These are phyloP conservation scores for Dicorynia guianensis DNA, from an alignment of 306 rosid species.

Conservation along the genomic window DNA sequence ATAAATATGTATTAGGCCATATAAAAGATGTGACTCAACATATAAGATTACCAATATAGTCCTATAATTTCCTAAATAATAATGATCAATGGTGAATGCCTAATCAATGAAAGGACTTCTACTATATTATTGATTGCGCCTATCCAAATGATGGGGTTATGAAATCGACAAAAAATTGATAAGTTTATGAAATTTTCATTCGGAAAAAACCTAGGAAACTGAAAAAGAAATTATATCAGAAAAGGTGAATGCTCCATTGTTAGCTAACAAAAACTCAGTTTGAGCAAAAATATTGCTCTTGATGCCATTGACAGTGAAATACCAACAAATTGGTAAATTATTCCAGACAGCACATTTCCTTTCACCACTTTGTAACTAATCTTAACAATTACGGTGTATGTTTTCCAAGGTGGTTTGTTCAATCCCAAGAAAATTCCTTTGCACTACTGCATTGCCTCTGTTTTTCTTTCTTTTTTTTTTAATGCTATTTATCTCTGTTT, in stretches of 20 bases:
- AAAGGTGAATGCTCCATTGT: slow-evolving; percentile 26
- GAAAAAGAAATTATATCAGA: not conserved
- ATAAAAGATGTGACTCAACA: no score
- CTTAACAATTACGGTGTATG: not conserved
- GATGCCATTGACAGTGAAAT: no score
- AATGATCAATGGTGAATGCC: not conserved
- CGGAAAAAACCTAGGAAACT: not conserved
- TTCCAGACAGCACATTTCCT: not conserved
- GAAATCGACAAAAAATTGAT: not conserved
- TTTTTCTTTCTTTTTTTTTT: no score
- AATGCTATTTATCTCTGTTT: no score
- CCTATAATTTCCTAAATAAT: no score
- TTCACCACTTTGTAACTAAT: not conserved
- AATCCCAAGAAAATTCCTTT: no score
- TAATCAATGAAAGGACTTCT: slow-evolving; percentile 10
- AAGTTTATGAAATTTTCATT: not conserved
- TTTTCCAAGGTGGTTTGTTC: not conserved
- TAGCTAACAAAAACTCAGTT: not conserved
- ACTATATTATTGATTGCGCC: slow-evolving; percentile 25
- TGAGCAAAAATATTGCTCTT: not conserved
- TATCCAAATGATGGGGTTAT: slow-evolving; percentile 2
- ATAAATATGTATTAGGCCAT: no score
- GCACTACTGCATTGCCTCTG: no score
- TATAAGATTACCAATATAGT: no score
- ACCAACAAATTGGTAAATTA: not conserved